Evolutionary conservation across 192 early-diverging fungal species (phyloP), one percentile per base, ranked within the genome.

Genomic region (Paraglomus occultum): DNA sequence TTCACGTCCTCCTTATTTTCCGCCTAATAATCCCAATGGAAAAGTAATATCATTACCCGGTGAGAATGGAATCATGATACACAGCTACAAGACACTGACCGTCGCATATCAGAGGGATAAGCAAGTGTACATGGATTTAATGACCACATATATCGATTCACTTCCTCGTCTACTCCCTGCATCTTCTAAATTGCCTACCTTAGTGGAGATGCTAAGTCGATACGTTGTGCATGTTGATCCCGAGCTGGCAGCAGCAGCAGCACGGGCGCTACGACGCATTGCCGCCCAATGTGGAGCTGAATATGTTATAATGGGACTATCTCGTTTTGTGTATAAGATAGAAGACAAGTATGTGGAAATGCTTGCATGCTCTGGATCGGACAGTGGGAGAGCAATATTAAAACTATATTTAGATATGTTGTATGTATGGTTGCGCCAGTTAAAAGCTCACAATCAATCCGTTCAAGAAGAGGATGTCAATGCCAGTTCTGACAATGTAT

Each of bases 141-240:
- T 94, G 53, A 83, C 76, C 31, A 87, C 90, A 1, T 85, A 86
- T 74, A 73, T 96, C 14, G 87, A 90, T 49, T 78, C 83, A 47
- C 73, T 95, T 23, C 94, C 94, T 10, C 76, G 91, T 7, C 75
- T 89, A 11, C 77, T 83, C 58, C 91, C 91, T 42, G 80, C 87
- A 8, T 87, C 88, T 38, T 75, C 91, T 0, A 74, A 80, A 0
- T 73, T 88, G 12, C 70, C 77, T 17, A 84, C 82, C 49, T 59
- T 96, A 1, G 81, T 96, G 0, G 95, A 96, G 43, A 89, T 92
- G 68, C 72, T 99, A 20, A 81, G 88, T 15, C 79, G 89, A 31
- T 97, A 92, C 61, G 84, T 90, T 0, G 79, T 93, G 4, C 95
- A 96, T 77, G 82, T 87, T n/a, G 95, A 99, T 76, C 88, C 90